Evolutionary conservation across 768 basidiomycete species (phyloP).

Genomic region (Phanerochaete sordida): DNA sequence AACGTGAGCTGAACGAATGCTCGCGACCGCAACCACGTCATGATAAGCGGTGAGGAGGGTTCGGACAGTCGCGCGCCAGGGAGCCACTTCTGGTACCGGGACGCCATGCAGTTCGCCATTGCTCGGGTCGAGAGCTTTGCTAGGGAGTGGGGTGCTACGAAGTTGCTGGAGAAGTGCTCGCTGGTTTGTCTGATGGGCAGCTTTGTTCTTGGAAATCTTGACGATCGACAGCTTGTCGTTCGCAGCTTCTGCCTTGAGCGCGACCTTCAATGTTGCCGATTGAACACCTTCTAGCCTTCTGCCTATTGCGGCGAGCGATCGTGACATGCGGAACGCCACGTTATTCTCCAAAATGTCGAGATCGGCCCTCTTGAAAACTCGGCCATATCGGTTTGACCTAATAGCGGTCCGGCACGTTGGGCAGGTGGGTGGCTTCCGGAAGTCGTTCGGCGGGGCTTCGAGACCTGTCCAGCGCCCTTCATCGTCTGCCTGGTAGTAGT

Average conservation of each 20-base stretch:
- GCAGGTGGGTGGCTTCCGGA: slow-evolving; percentile 48
- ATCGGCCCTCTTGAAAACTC: slow-evolving; percentile 56
- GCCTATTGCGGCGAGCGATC: slow-evolving; percentile 28
- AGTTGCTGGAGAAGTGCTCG: not conserved
- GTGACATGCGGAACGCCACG: slow-evolving; percentile 49
- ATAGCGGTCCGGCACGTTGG: slow-evolving; percentile 60
- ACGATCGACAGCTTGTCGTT: not conserved
- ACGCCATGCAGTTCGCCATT: slow-evolving; percentile 24
- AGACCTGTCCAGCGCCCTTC: slow-evolving; percentile 44
- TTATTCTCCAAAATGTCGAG: slow-evolving; percentile 67
- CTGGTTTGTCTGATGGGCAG: slow-evolving; percentile 15
- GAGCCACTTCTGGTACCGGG: slow-evolving; percentile 25
- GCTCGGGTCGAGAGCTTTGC: not conserved
- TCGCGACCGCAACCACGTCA: slow-evolving; percentile 36
- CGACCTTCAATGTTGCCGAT: slow-evolving; percentile 9
- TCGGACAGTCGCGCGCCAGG: slow-evolving; percentile 38
- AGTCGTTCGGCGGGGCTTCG: slow-evolving; percentile 36
- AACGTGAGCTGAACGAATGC: slow-evolving; percentile 49
- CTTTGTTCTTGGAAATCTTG: not conserved
- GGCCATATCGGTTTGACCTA: slow-evolving; percentile 56
- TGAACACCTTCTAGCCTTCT: slow-evolving; percentile 22
- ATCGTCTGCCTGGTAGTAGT: slow-evolving; percentile 44
- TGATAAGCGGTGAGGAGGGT: slow-evolving; percentile 37
- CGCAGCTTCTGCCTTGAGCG: not conserved
- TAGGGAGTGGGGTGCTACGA: slow-evolving; percentile 22